Percentiles rank a stretch among this genome's conserved stretches.
Conservation (phyloP, 2,329 filamentous ascomycete genomes). For the Paecilomyces dactylethromorphus region DNA sequence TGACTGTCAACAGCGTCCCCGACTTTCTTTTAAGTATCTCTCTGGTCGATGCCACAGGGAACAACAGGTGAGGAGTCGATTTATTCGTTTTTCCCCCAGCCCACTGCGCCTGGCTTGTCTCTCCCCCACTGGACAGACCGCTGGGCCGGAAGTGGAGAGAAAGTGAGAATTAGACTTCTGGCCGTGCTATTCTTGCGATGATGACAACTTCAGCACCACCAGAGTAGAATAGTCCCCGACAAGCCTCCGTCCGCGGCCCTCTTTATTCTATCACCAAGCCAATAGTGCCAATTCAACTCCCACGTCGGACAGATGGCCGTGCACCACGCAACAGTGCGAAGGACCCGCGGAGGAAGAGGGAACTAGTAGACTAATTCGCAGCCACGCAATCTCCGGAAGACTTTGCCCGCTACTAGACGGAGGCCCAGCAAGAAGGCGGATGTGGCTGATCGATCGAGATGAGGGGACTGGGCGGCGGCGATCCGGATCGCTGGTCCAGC, state of each 20-base stretch:
- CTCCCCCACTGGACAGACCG: background rate
- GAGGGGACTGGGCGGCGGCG: background rate
- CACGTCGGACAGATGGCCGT: background rate
- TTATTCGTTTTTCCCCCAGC: background rate
- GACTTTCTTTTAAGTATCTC: background rate
- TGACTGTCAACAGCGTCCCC: background rate
- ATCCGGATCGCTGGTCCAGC: background rate
- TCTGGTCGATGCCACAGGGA: background rate
- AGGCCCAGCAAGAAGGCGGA: background rate
- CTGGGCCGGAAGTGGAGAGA: background rate
- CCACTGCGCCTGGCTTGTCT: background rate
- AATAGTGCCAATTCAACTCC: background rate
- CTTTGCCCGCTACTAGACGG: background rate
- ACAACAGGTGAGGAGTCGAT: background rate
- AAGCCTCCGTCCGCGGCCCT: background rate
- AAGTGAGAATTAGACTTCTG: background rate
- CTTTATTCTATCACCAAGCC: background rate
- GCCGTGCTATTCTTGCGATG: background rate
- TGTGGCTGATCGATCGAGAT: background rate
- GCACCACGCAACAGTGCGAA: background rate
- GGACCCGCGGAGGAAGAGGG: background rate
- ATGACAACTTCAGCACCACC: background rate
- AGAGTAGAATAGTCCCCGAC: background rate
- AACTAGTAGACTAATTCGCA: background rate
- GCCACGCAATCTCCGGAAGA: background rate